Evolutionary conservation across 768 basidiomycete genomes (phyloP), one percentile per base, ranked within the genome.

Genomic region (Russula vinacea): DNA sequence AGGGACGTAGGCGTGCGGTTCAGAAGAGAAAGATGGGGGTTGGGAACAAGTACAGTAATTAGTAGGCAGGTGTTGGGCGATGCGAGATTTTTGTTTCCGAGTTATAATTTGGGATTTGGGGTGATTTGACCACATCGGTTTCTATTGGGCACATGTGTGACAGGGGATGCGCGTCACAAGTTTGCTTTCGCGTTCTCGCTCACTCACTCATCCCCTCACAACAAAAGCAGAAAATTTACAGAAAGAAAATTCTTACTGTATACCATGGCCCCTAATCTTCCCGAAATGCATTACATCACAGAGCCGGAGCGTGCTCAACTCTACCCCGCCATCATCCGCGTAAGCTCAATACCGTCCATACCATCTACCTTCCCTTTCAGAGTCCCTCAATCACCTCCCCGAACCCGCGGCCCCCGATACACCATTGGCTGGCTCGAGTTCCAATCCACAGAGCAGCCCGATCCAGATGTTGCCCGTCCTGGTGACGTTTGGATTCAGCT

Each of bases 401-500:
- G 40, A 50, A 10, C 40, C 32, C 64, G 64, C 10, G 64, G 64
- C 44, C 64, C 64, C 8, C 59, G 64, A 35, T 65, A n/a, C 24
- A 47, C 53, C 14, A 61, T 65, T 11, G 64, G 64, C 11, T 65
- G 64, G 64, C 54, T 65, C 17, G 59, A 65, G 32, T 65, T 65
- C 49, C 64, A 61, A 10, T 60, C 64, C 22, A 37, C 64, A n/a
- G 59, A 65, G 8, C 59, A 60, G 13, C 64, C 64, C 7, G 64
- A 65, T 56, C 59, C 64, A 1, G 64, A 65, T 2, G 64, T 65
- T 6, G 64, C 64, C 33, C 64, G 64, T 1, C 64, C 64, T 5
- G 64, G 64, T 13, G 64, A 65, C 33, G 47, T 65, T 14, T 65
- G 64, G 64, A 65, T 65, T 26, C 64, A 65, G 26, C 64, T 60